These are phyloP conservation scores for Mycosarcoma mackinlayi DNA, from an alignment of 1,284 basidiomycete species.

Conservation along the genomic window DNA sequence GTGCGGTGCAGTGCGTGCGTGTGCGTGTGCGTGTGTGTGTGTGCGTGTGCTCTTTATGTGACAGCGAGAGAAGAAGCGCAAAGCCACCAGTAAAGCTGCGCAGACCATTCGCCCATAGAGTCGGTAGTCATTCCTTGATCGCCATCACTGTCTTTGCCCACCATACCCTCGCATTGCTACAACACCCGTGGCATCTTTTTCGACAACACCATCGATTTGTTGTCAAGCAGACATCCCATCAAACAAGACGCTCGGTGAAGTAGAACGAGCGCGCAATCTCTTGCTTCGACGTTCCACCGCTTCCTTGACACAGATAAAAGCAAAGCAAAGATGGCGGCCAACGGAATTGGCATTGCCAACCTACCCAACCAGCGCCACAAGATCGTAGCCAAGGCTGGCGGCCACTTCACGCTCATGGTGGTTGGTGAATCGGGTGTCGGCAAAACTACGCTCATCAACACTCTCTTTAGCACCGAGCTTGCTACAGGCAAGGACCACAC, in stretches of 20 bases:
- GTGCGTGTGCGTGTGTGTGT: slow-evolving; percentile 21
- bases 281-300: neutral
- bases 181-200: no score
- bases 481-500: slow-evolving; percentile 90
- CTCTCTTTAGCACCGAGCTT: slow-evolving; percentile 97
- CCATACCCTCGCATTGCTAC: neutral
- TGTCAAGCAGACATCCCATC: no score
- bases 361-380: slow-evolving; percentile 85
- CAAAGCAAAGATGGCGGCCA: slow-evolving; percentile 43
- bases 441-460: slow-evolving; percentile 80
- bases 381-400: slow-evolving; percentile 88
- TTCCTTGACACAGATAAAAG: neutral
- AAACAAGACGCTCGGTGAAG: no score
- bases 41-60: no score
- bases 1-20: slow-evolving; percentile 10
- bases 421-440: slow-evolving; percentile 78
- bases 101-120: no score
- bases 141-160: slow-evolving; percentile 1
- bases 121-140: neutral
- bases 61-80: slow-evolving; percentile 4
- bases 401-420: slow-evolving; percentile 99
- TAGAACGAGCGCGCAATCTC: no score
- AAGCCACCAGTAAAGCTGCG: no score
- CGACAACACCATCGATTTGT: no score
- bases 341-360: slow-evolving; percentile 77